phyloP scores from a whole-genome alignment of 352 stramenopile species.

The Peronospora tabacina region DNA sequence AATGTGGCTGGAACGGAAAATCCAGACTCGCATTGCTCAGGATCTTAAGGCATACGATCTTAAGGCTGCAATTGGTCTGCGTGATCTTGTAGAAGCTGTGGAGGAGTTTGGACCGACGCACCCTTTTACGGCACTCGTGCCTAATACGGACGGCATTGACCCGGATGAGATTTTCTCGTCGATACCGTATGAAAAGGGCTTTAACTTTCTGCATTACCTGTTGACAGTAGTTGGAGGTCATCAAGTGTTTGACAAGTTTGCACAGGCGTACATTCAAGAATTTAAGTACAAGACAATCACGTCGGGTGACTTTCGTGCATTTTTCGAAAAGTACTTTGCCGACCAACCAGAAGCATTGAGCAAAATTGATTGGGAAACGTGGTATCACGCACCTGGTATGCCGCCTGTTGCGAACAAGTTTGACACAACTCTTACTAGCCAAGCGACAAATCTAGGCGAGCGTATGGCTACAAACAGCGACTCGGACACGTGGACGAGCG shows the following conservation, averaged over 20 bases:
- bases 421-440: conserved; percentile 71
- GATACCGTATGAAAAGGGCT: conserved; percentile 95
- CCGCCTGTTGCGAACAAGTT: conserved; percentile 77
- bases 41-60: conserved; percentile 47
- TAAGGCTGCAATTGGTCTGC: conserved; percentile 43
- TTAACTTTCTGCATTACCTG: conserved; percentile 79
- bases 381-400: conserved; percentile 88
- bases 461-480: conserved; percentile 28
- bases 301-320: conserved; percentile 61
- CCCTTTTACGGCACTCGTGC: conserved; percentile 86
- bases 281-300: conserved; percentile 89
- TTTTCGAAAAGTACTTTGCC: conserved; percentile 77
- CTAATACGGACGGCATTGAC: conserved; percentile 83
- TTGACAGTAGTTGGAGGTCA: conserved; percentile 42
- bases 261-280: conserved; percentile 85
- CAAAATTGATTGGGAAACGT: conserved; percentile 90
- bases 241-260: conserved; percentile 74
- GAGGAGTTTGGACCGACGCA: conserved; percentile 50
- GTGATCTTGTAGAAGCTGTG: conserved; percentile 36
- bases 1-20: conserved; percentile 95
- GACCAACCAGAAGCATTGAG: conserved; percentile 32
- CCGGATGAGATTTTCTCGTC: conserved; percentile 93
- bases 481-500: conserved; percentile 28
- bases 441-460: conserved; percentile 38
- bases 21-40: conserved; percentile 70